Percentiles rank a stretch among this genome's conserved stretches.
Conservation (phyloP, 2,329 filamentous ascomycete species). For the Verticillium zaregamsianum region DNA sequence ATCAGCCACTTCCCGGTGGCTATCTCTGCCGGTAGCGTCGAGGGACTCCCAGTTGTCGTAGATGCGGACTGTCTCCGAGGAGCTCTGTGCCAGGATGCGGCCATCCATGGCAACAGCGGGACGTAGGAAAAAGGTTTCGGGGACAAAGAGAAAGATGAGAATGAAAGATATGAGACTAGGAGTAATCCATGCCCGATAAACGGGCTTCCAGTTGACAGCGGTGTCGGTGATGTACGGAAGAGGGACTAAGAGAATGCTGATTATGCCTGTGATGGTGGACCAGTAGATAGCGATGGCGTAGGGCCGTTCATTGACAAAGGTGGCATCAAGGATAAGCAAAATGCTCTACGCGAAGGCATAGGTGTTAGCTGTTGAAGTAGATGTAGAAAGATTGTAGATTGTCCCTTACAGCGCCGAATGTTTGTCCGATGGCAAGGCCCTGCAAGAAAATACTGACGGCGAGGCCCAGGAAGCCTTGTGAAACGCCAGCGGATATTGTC, state of each 20-base stretch:
- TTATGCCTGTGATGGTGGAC: slow-evolving; percentile 20
- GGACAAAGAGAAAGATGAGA: slow-evolving; percentile 23
- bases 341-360: slow-evolving; percentile 18
- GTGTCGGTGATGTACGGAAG: slow-evolving; percentile 22
- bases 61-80: slow-evolving; percentile 31
- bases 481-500: slow-evolving; percentile 20
- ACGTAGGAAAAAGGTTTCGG: slow-evolving; percentile 35
- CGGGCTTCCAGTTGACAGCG: slow-evolving; percentile 23
- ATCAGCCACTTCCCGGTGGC: neutral
- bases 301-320: slow-evolving; percentile 32
- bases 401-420: slow-evolving; percentile 21
- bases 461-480: slow-evolving; percentile 19
- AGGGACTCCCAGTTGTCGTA: slow-evolving; percentile 27
- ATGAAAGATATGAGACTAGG: slow-evolving; percentile 19
- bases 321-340: slow-evolving; percentile 31
- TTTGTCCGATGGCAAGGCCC: slow-evolving; percentile 26
- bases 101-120: slow-evolving; percentile 35
- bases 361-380: neutral
- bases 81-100: slow-evolving; percentile 30
- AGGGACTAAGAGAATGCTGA: slow-evolving; percentile 18
- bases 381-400: neutral
- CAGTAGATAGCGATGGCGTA: slow-evolving; percentile 27
- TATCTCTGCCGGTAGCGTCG: slow-evolving; percentile 5
- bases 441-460: slow-evolving; percentile 19
- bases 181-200: slow-evolving; percentile 25